Base-by-base conservation (phyloP, 2,329 filamentous ascomycete species). In the Fusarium sp. region DNA sequence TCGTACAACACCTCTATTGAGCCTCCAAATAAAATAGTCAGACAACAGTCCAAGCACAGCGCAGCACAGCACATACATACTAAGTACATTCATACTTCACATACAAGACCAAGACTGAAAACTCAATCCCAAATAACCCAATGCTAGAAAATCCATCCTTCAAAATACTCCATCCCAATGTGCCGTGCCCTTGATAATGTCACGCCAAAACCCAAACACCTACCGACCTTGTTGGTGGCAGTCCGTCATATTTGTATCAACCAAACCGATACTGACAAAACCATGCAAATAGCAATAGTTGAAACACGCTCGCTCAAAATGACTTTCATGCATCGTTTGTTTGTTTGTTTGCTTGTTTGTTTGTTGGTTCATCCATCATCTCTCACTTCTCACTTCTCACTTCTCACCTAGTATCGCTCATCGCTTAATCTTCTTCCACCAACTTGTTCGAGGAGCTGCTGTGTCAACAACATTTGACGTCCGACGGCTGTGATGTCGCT, bases 351-450 rank as follows among this genome's bases (percentile, higher is more conserved):
- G 56, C 58, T 82, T 6, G 49, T 44, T 22, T 4, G 22, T 22
- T 57, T 56, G 46, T 65, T n/a, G n/a, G n/a, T n/a, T n/a, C n/a
- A n/a, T n/a, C n/a, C n/a, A n/a, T 62, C 59, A 64, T 66, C 49
- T 49, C 55, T 57, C 82, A 54, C 54, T 81, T 22, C n/a, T 50
- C 17, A n/a, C 14, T 32, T 20, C 74, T 66, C 9, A 55, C 75
- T 65, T 15, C 14, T 35, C 28, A 30, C 10, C 28, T 3, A 13
- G 28, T 37, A 17, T 37, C 17, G 35, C 35, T 19, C 19, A 79
- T 53, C 82, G 81, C 7, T 82, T 83, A 52, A 87, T 75, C 79
- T 87, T 87, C 78, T 79, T 85, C 86, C 86, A 89, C 86, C 86
- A 88, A 67, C 85, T 87, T 64, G 83, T 86, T 58, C 84, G 79